Base-by-base conservation (phyloP, 257 asterid species). In the Ilex aquifolium region DNA sequence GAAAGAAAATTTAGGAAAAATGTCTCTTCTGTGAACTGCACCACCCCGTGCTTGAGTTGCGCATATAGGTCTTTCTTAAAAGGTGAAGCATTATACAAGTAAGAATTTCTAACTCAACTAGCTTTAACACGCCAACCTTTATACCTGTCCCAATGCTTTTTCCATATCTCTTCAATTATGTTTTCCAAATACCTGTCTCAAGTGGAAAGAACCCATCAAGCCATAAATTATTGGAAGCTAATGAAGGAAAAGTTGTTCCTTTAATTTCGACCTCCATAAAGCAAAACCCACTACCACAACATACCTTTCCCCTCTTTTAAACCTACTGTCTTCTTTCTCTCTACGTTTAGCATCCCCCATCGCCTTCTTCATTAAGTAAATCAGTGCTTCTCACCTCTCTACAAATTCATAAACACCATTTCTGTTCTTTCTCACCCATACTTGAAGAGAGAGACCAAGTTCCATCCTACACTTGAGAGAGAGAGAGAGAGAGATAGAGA, bases 341-440 rank as follows among this genome's bases (percentile, higher is more conserved):
- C 64, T 57, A 85, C 78, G 86, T 76, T 83, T 81, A 79, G 91
- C 74, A 84, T 79, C 84, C 76, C 63, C 36, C 70, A 55, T 13
- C 68, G 63, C 82, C 97, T 83, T 90, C 83, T 66, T 76, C 83
- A 30, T 80, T 74, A 87, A 87, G 95, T 56, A 82, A 80, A 49
- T 57, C 64, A 64, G 44, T 15, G 7, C 56, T 66, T 10, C 70
- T 69, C 61, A 50, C 61, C 52, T 61, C 60, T 60, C 48, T 42
- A 55, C 13, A 27, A 63, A 65, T 53, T 10, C 14, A 11, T 46
- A 46, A 46, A 4, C 4, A 10, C 52, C 13, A 10, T 10, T 46
- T 7, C 52, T 46, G 15, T 49, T n/a, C 63, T 51, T 44, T 7
- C 14, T 36, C 54, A 9, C 59, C 65, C 60, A 59, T 70, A 44